Evolutionary conservation across 306 rosid species (phyloP), one percentile per base, ranked within the genome.

Genomic region (Betula pendula): DNA sequence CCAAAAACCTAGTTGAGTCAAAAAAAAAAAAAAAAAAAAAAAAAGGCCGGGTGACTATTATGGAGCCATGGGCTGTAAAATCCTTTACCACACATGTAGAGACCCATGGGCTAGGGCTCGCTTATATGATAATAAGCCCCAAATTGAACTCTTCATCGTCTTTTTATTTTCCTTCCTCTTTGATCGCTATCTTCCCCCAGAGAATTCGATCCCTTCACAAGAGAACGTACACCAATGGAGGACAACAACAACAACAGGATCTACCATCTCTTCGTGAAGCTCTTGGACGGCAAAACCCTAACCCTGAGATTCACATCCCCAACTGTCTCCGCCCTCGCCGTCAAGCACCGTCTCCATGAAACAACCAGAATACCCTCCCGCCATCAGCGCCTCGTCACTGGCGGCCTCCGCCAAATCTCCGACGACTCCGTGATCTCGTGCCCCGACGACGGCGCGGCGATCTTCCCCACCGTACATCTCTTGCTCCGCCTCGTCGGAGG

Each of bases 241-340:
- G 74, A 47, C 77, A 19, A 58, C 38, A 19, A 19, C 79, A 71
- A 55, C 13, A 55, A 13, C 5, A 71, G 45, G 67, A 79, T 87
- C 74, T 89, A 82, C 86, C 86, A 96, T 78, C 90, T 95, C 44
- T 87, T 92, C 77, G 99, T 95, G 14, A 92, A 86, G 84, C 88
- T 91, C 51, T 71, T 96, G 27, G 85, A 90, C 43, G 93, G 99
- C 3, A 91, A 89, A 87, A 90, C 99, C 92, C 89, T 89, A 67
- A 84, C 88, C 87, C 90, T 95, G 56, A 76, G 79, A 68, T 85
- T 89, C 85, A 70, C 84, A 2, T 84, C 91, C 68, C 92, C 94
- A 12, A 77, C 58, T 1, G 73, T 91, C 15, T 53, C 42, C 72
- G 85, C 87, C 16, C 43, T 25, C 63, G 83, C 83, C 73, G 68